Conservation (phyloP, 73 alveolate species). For the Halteria grandinella region DNA sequence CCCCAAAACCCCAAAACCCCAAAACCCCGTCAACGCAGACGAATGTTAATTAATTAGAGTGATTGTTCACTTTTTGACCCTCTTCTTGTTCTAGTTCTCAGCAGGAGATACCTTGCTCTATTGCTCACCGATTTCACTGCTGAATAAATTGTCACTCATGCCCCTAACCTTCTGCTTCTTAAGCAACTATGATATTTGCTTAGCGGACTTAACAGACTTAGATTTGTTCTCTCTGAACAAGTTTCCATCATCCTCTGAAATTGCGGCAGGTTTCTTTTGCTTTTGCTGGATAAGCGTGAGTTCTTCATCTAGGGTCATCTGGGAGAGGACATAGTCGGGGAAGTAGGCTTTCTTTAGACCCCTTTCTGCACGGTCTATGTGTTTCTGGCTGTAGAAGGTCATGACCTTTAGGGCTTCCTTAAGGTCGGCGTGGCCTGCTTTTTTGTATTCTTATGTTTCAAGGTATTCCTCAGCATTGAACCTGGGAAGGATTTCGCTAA, state of each 20-base stretch:
- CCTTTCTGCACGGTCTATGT: conserved; percentile 69
- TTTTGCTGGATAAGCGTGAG: no score
- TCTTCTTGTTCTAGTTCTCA: no score
- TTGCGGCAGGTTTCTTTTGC: no score
- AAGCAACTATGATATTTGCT: not conserved
- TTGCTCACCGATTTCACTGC: not conserved
- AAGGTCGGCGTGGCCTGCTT: conserved; percentile 39
- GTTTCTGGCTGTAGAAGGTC: conserved; percentile 72
- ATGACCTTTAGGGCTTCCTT: conserved; percentile 47
- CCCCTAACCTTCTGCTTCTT: conserved; percentile 40
- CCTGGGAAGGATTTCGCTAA: conserved; percentile 46
- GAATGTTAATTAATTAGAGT: no score
- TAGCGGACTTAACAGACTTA: not conserved
- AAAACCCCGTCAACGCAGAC: no score
- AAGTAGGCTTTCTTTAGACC: conserved; percentile 41
- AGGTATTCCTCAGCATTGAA: conserved; percentile 44
- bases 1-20: no score
- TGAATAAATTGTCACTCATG: conserved; percentile 9
- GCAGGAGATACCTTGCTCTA: no score
- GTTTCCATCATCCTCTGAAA: no score
- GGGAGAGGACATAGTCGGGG: conserved; percentile 54
- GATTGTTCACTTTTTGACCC: no score
- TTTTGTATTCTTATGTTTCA: conserved; percentile 29
- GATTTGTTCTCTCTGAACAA: no score
- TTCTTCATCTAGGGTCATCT: conserved; percentile 75